phyloP scores from a whole-genome alignment of 768 basidiomycete species.

The Nidularia sp. region DNA sequence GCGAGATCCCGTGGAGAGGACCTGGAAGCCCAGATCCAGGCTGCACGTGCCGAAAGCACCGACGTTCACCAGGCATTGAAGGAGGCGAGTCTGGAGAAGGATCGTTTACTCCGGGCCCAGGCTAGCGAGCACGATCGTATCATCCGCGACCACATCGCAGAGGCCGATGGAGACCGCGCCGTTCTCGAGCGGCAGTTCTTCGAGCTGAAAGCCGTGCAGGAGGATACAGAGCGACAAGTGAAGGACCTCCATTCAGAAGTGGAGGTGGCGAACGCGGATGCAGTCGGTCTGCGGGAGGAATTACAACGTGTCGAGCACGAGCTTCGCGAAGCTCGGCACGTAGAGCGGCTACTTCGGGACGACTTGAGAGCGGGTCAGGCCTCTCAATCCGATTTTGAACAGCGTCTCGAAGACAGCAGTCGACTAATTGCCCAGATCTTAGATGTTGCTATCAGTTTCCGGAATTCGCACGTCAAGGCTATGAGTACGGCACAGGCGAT shows the following conservation, averaged over 20 bases:
- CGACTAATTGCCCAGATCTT: conserved; percentile 79
- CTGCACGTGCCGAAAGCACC: conserved; percentile 67
- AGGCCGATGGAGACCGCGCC: too few relatives aligned
- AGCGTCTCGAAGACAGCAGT: conserved; percentile 57
- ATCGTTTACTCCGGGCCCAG: too few relatives aligned
- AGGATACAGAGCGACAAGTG: too few relatives aligned
- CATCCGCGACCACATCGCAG: too few relatives aligned
- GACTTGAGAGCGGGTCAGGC: conserved; percentile 68
- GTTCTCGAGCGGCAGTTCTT: too few relatives aligned
- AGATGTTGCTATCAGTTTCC: conserved; percentile 75
- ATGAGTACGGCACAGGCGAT: conserved; percentile 58
- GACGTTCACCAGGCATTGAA: conserved; percentile 64
- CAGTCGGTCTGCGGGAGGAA: conserved; percentile 67
- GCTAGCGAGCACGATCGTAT: too few relatives aligned
- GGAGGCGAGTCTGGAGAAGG: conserved; percentile 62
- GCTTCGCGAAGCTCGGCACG: conserved; percentile 59
- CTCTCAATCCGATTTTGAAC: conserved; percentile 66
- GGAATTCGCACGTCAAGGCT: conserved; percentile 73
- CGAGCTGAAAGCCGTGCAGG: too few relatives aligned
- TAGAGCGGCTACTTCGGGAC: conserved; percentile 67
- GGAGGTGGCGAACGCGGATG: conserved; percentile 71
- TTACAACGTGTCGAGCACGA: conserved; percentile 68
- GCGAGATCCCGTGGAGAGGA: conserved; percentile 72
- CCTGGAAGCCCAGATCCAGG: conserved; percentile 70
- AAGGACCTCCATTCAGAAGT: too few relatives aligned